These are phyloP conservation scores for Dactylis glomerata DNA, from an alignment of 176 grass and related monocot genomes.

Conservation along the genomic window DNA sequence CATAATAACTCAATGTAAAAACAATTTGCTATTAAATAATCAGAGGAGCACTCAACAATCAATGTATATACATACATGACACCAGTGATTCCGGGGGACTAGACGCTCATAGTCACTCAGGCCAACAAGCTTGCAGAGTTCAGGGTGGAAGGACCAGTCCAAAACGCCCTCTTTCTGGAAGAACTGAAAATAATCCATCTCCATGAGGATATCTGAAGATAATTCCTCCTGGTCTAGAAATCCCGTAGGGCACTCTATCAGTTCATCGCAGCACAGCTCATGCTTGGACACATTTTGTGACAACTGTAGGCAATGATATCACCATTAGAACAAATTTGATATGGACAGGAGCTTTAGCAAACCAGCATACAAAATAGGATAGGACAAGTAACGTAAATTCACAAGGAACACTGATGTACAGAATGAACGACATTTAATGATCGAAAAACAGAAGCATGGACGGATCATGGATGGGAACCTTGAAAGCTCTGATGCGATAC, in stretches of 20 bases:
- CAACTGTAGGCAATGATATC: not conserved
- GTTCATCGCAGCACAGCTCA: not conserved
- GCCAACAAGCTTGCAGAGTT: not conserved
- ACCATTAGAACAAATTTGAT: not conserved
- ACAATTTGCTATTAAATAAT: not conserved
- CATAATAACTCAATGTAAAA: not conserved
- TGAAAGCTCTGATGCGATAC: constrained; percentile 21
- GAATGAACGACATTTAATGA: not conserved
- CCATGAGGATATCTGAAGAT: not conserved
- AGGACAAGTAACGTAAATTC: not conserved
- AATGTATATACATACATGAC: constrained; percentile 4
- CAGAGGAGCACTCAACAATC: not conserved
- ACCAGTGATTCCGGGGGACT: not conserved
- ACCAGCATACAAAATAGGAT: not conserved
- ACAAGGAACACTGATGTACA: not conserved
- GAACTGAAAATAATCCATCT: constrained; percentile 2
- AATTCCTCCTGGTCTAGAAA: not conserved
- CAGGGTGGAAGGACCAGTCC: constrained; percentile 4
- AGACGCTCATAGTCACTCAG: constrained; percentile 28
- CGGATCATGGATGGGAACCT: constrained; percentile 1
- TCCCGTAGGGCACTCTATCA: not conserved
- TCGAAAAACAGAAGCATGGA: not conserved
- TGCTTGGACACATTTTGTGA: not conserved
- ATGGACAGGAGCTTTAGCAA: not conserved
- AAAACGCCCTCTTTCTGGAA: not conserved